phyloP scores from a whole-genome alignment of 208 protist species.

The Borovskyia barvae region DNA sequence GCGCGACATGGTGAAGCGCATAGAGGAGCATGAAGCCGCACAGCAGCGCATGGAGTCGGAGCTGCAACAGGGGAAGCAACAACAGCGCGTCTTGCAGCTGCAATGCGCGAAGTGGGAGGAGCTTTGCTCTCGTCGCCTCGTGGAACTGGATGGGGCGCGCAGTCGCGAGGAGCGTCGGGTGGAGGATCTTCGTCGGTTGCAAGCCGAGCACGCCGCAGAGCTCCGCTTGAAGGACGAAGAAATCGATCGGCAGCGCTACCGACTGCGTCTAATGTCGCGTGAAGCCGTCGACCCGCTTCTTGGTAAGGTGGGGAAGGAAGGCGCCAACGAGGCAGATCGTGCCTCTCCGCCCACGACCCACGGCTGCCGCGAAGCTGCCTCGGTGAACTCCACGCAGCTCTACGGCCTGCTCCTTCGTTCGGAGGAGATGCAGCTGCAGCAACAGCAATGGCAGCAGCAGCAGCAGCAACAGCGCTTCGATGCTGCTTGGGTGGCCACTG shows the following conservation, averaged over 20 bases:
- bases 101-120: conserved; percentile 75
- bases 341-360: no score
- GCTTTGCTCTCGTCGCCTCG: conserved; percentile 62
- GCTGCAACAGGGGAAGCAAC: conserved; percentile 35
- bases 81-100: conserved; percentile 40
- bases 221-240: conserved; percentile 81
- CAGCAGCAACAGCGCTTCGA: conserved; percentile 36
- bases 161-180: conserved; percentile 64
- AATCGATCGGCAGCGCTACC: conserved; percentile 64
- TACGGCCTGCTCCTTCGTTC: conserved; percentile 46
- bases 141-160: conserved; percentile 64
- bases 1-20: conserved; percentile 32
- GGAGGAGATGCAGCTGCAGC: conserved; percentile 53
- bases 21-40: conserved; percentile 43
- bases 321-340: no score
- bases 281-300: neutral
- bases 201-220: conserved; percentile 77
- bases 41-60: conserved; percentile 21
- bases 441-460: conserved; percentile 32
- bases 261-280: conserved; percentile 40
- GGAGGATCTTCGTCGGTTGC: conserved; percentile 64
- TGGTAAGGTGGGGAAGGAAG: no score
- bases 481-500: conserved; percentile 16
- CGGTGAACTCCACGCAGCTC: conserved; percentile 21
- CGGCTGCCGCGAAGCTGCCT: neutral